Conservation (phyloP, 495 filamentous ascomycete genomes). For the Podospora anserina region DNA sequence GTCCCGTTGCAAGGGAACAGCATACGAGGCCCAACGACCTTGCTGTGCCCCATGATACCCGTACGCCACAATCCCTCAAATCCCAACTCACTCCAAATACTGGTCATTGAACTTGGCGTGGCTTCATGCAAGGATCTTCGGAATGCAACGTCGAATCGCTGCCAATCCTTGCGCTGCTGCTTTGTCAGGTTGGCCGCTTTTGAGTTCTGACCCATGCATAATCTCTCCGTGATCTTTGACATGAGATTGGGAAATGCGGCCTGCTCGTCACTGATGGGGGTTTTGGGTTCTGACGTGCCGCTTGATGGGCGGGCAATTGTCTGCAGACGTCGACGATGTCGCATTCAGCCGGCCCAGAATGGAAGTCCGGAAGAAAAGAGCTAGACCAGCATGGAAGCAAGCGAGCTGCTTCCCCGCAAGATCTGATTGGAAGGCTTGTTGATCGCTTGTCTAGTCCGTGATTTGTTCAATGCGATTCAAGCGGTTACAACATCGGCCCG, state of each 20-base stretch:
- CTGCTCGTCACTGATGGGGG: background rate
- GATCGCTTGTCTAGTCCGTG: background rate
- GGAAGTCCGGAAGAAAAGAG: background rate
- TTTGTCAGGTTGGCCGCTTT: background rate
- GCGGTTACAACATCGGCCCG: background rate
- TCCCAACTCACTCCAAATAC: background rate
- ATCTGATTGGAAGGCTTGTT: background rate
- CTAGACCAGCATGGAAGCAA: background rate
- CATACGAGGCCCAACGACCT: background rate
- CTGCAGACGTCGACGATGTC: background rate
- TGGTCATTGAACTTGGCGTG: background rate
- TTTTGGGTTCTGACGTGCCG: background rate
- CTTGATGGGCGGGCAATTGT: background rate
- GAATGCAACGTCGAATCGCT: background rate
- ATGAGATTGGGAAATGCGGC: background rate
- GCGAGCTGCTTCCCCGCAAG: background rate
- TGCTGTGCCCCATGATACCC: background rate
- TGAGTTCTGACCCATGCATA: background rate
- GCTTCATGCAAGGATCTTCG: constrained; percentile 1
- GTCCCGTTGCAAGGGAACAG: background rate
- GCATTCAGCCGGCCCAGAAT: background rate
- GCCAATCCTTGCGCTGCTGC: background rate
- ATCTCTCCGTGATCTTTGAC: background rate
- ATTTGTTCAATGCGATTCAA: background rate
- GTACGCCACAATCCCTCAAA: background rate